Evolutionary conservation across 2,329 filamentous ascomycete species (phyloP).

Genomic region (Ceratocystiopsis brevicomis): DNA sequence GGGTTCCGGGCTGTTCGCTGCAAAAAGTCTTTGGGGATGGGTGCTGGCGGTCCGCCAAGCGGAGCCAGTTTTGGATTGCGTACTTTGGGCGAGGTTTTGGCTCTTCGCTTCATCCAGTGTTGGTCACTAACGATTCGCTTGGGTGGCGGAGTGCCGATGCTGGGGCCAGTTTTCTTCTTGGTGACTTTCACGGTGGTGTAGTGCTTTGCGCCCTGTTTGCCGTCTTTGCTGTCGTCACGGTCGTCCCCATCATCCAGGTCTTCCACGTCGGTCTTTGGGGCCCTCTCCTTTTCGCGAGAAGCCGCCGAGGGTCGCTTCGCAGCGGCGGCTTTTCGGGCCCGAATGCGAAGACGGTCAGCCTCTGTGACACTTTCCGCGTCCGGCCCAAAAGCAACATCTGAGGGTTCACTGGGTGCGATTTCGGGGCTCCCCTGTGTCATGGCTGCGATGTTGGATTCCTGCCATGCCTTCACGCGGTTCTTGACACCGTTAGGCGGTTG

Average conservation of each 20-base stretch:
- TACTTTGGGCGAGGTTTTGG: constrained; percentile 23
- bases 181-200: constrained; percentile 2
- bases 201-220: not conserved
- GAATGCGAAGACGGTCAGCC: constrained; percentile 39
- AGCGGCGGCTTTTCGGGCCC: constrained; percentile 21
- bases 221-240: constrained; percentile 1
- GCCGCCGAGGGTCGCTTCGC: too few relatives aligned
- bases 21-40: constrained; percentile 40
- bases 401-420: constrained; percentile 35
- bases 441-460: constrained; percentile 54
- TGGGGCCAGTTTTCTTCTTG: constrained; percentile 11
- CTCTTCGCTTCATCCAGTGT: constrained; percentile 54
- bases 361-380: constrained; percentile 44
- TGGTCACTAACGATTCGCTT: constrained; percentile 88
- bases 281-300: too few relatives aligned
- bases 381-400: constrained; percentile 39
- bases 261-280: constrained; percentile 10
- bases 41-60: constrained; percentile 13
- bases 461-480: constrained; percentile 70
- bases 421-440: constrained; percentile 33
- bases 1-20: constrained; percentile 34
- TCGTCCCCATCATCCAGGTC: constrained; percentile 10
- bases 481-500: constrained; percentile 49
- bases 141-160: constrained; percentile 42
- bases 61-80: constrained; percentile 14